Percentiles rank a stretch among this genome's conserved stretches.
phyloP scores from a whole-genome alignment of 208 protist species.

The Acanthamoeba castellanii region DNA sequence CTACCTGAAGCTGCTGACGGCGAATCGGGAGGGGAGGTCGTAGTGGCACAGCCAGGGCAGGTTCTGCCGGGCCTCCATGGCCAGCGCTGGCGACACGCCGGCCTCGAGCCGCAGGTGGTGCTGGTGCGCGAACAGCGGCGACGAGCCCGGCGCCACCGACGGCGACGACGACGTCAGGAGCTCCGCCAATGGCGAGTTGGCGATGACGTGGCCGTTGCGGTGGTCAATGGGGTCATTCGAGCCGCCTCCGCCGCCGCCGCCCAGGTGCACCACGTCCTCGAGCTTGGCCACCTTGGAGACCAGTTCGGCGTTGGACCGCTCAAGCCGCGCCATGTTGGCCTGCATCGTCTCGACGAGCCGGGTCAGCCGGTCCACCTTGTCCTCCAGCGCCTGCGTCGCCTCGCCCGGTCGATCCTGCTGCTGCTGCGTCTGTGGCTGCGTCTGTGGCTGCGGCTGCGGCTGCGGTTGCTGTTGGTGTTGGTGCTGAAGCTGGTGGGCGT shows the following conservation, averaged over 20 bases:
- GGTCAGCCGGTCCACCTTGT: background rate
- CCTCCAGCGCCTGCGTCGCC: background rate
- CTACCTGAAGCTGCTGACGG: background rate
- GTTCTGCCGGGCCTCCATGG: background rate
- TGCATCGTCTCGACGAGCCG: background rate
- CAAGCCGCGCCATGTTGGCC: background rate
- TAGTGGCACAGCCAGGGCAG: slow-evolving; percentile 18
- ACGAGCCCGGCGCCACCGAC: background rate
- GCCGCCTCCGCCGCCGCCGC: too few relatives aligned
- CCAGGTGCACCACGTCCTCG: background rate
- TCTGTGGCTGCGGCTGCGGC: too few relatives aligned
- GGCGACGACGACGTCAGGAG: background rate
- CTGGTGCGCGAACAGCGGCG: background rate
- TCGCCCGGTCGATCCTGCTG: background rate
- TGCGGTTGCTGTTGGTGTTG: background rate
- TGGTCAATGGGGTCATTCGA: background rate
- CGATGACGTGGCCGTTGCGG: background rate
- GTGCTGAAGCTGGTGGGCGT: background rate
- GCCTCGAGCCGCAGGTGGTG: background rate
- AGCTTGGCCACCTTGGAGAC: background rate
- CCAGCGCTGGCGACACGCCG: background rate
- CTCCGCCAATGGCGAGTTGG: background rate
- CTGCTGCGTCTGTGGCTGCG: background rate
- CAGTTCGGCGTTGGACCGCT: background rate
- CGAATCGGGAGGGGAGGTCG: background rate